These are phyloP conservation scores for Erythrophleum fordii DNA, from an alignment of 306 rosid genomes.

Conservation along the genomic window DNA sequence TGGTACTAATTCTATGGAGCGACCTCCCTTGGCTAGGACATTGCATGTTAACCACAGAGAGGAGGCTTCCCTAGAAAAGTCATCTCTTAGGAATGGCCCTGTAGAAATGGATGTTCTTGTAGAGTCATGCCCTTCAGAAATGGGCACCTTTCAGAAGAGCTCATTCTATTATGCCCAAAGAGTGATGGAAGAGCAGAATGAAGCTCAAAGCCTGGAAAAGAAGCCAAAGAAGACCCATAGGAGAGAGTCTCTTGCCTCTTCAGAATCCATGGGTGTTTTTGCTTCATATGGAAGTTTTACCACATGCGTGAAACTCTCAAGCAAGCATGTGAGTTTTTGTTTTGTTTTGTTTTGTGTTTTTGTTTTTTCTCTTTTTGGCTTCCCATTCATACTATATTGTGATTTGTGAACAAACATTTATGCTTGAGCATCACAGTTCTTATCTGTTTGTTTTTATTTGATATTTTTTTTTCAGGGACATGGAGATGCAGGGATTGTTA, in stretches of 20 bases:
- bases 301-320: constrained; percentile 63
- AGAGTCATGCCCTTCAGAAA: constrained; percentile 69
- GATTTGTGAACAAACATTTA: neutral
- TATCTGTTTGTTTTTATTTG: neutral
- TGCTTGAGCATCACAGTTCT: neutral
- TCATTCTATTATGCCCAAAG: constrained; percentile 28
- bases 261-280: constrained; percentile 66
- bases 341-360: neutral
- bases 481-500: constrained; percentile 59
- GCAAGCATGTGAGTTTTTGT: constrained; percentile 55
- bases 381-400: neutral
- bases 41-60: constrained; percentile 22
- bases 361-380: neutral
- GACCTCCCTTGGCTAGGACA: constrained; percentile 40
- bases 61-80: constrained; percentile 41
- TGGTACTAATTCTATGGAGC: neutral
- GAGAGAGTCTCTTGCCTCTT: constrained; percentile 79
- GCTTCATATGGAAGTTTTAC: constrained; percentile 85
- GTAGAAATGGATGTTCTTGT: constrained; percentile 46
- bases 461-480: constrained; percentile 49
- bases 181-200: constrained; percentile 32
- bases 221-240: constrained; percentile 47
- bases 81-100: constrained; percentile 44
- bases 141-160: constrained; percentile 66
- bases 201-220: constrained; percentile 62